Evolutionary conservation across 495 filamentous ascomycete species (phyloP).

Genomic region (Penicillium malachiteum): DNA sequence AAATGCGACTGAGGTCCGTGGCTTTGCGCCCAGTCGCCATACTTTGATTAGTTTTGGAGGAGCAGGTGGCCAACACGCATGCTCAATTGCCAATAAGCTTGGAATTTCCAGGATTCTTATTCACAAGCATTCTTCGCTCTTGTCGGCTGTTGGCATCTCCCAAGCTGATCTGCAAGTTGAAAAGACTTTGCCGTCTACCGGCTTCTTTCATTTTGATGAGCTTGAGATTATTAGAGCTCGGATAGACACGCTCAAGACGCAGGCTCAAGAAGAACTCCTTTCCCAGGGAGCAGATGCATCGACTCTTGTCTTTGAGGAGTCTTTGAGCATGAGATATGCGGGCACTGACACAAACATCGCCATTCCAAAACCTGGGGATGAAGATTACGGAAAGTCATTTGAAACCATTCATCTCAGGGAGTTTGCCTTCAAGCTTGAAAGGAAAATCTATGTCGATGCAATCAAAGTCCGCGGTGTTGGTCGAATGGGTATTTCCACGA

Average conservation of each 20-base stretch:
- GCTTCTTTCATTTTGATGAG: neutral
- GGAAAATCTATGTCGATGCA: conserved; percentile 1
- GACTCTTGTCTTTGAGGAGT: conserved; percentile 14
- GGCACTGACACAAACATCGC: conserved; percentile 48
- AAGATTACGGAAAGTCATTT: conserved; percentile 54
- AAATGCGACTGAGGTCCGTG: conserved; percentile 81
- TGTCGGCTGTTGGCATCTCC: conserved; percentile 94
- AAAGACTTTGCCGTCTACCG: neutral
- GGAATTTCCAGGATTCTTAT: conserved; percentile 83
- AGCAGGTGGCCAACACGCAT: conserved; percentile 90
- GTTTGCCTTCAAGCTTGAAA: conserved; percentile 1
- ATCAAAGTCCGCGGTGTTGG: conserved; percentile 1
- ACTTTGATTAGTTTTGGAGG: conserved; percentile 64
- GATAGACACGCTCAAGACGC: neutral
- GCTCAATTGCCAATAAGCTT: conserved; percentile 82
- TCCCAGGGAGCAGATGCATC: neutral
- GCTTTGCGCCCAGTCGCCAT: conserved; percentile 70
- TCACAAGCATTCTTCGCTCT: conserved; percentile 86
- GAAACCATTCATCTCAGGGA: neutral
- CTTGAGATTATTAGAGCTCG: neutral
- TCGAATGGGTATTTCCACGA: neutral
- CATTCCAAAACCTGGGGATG: conserved; percentile 47
- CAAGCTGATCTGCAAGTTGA: conserved; percentile 83
- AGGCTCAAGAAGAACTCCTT: neutral
- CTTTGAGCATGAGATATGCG: conserved; percentile 46